phyloP scores from a whole-genome alignment of 2,329 filamentous ascomycete species.

The Diaporthe amygdali region DNA sequence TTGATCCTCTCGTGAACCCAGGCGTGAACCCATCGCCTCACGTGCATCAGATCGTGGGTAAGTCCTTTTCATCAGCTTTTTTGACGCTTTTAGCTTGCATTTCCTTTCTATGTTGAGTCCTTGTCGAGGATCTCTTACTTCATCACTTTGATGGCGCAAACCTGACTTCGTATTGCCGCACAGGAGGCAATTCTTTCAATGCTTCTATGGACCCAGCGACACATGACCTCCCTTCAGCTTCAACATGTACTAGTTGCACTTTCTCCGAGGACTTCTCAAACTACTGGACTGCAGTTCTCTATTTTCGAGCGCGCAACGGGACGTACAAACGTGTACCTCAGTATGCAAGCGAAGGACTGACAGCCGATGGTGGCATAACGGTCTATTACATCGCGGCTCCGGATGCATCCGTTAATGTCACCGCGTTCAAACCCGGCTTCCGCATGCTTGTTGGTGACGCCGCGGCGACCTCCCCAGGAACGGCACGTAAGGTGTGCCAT shows the following conservation, averaged over 20 bases:
- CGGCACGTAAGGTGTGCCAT: slow-evolving; percentile 36
- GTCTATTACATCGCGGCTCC: slow-evolving; percentile 40
- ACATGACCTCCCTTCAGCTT: slow-evolving; percentile 28
- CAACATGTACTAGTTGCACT: slow-evolving; percentile 37
- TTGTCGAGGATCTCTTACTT: no score
- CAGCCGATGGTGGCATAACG: slow-evolving; percentile 48
- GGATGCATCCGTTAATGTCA: slow-evolving; percentile 29
- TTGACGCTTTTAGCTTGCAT: no score
- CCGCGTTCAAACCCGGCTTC: slow-evolving; percentile 47
- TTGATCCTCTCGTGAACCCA: slow-evolving; percentile 39
- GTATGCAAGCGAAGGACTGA: slow-evolving; percentile 35
- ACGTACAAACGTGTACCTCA: slow-evolving; percentile 21
- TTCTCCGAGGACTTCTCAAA: slow-evolving; percentile 23
- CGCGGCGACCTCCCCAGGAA: slow-evolving; percentile 32
- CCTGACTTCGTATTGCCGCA: no score
- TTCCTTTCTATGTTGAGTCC: no score
- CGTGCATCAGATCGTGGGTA: slow-evolving; percentile 61
- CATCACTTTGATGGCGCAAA: no score
- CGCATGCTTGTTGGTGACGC: slow-evolving; percentile 48
- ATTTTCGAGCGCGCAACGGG: slow-evolving; percentile 19
- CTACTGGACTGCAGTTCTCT: slow-evolving; percentile 19
- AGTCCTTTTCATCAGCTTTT: no score
- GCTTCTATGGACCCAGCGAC: slow-evolving; percentile 37
- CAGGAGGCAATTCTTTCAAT: slow-evolving; percentile 44
- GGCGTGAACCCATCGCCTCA: slow-evolving; percentile 55